Evolutionary conservation across 768 basidiomycete species (phyloP), one percentile per base, ranked within the genome.

Genomic region (Dioszegia crocea): DNA sequence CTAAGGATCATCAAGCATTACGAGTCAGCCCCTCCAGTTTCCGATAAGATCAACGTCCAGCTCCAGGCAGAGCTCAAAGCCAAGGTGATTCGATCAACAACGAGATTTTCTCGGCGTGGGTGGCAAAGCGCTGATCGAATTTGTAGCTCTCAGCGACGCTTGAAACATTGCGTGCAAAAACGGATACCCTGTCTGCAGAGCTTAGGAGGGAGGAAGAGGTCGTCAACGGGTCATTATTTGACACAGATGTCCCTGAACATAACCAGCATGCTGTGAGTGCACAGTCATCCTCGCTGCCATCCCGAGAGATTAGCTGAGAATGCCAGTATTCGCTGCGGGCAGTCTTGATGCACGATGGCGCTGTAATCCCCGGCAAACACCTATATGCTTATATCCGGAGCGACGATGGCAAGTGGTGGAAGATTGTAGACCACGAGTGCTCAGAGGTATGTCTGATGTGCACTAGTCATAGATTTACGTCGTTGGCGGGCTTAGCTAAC

Each of bases 351-450:
- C 59, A 70, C 38, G 71, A 73, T 45, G 71, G 71, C 6, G 62
- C 61, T 6, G 56, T 63, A 0, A 64, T 69, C 60, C 21, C 71
- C 10, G 48, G 56, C 27, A 43, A 47, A 23, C 57, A 73, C 45
- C 49, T 73, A 3, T 73, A 66, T 46, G 50, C 52, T 2, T 73
- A 73, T 50, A 53, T 68, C 14, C 23, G 57, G 30, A 49, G 38
- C 1, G 71, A 63, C 4, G 59, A 63, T 41, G 67, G 61, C 3
- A 23, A 36, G 23, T 73, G 71, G 71, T 73, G 65, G 68, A 68
- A 67, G 51, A 56, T 70, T 11, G 64, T 64, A 45, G 71, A 70
- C 9, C 64, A 70, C 27, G 66, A 70, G 40, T 51, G 56, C 10
- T 48, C 58, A 5, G 38, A 46, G 39, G 68, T 70, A 33, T 48